A percentile compares a stretch with the other conserved stretches of the same genome.
Evolutionary conservation across 192 early-diverging fungal genomes (phyloP).

Genomic region (Coemansia sp.): DNA sequence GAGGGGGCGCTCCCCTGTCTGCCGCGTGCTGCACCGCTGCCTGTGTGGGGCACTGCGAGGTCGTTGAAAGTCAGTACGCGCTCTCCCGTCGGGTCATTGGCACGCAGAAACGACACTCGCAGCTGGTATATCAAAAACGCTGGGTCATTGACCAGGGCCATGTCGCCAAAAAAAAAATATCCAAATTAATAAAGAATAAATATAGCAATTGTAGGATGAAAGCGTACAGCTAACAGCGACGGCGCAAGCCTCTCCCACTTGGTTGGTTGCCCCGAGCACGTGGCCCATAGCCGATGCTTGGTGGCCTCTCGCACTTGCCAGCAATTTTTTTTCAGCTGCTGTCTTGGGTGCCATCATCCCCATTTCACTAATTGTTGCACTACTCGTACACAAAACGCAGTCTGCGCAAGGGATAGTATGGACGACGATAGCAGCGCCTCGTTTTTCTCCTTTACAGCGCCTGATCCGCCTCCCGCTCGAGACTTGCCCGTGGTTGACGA

Average conservation of each 20-base stretch:
- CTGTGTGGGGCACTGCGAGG: slow-evolving; percentile 26
- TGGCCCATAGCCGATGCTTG: background rate
- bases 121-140: slow-evolving; percentile 73
- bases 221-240: too few species aligned
- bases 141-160: slow-evolving; percentile 71
- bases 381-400: background rate
- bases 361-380: background rate
- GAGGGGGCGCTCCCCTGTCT: slow-evolving; percentile 31
- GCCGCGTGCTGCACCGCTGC: background rate
- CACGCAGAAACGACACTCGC: slow-evolving; percentile 69
- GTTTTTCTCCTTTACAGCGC: slow-evolving; percentile 14
- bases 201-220: background rate
- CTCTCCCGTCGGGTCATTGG: slow-evolving; percentile 69
- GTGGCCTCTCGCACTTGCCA: background rate
- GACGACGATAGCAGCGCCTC: background rate
- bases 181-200: background rate
- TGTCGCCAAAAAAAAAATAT: slow-evolving; percentile 22
- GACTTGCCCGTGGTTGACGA: slow-evolving; percentile 12
- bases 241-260: too few species aligned
- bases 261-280: background rate
- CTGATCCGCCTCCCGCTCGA: background rate
- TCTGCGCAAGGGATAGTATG: background rate
- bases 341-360: background rate
- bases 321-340: background rate
- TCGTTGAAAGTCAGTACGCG: slow-evolving; percentile 69